Evolutionary conservation across 2,329 filamentous ascomycete genomes (phyloP), one percentile per base, ranked within the genome.

Genomic region (Furcasterigmium sp.): DNA sequence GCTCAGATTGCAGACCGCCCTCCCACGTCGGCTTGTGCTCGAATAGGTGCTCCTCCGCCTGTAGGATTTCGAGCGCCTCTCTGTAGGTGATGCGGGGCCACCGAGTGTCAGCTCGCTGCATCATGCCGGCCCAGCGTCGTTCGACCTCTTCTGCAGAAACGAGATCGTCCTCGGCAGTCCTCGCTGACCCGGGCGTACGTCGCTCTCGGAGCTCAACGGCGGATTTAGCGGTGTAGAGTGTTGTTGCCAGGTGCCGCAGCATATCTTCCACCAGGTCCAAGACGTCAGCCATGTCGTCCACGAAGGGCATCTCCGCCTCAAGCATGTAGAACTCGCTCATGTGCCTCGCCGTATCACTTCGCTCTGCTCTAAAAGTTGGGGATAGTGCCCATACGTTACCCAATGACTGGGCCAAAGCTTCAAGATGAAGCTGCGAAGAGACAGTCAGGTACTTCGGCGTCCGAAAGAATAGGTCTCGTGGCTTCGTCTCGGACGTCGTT

Each of bases 311-410:
- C 63, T 98, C 93, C 14, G 84, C 91, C 65, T 98, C 93, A 3
- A 98, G 78, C 93, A 98, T 97, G 67, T 97, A 97, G 57, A 98
- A 97, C 59, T 98, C 93, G 68, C 89, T 95, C 48, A 98, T 72
- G 65, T 98, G 93, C 21, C 93, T 82, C 6, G 90, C 84, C 0
- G 93, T 97, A 58, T 97, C 91, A 64, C 90, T 96, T 59, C 83
- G 84, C 63, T 96, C 93, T 4, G 93, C 93, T 29, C 93, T 82
- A 59, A 98, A 98, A 0, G 90, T 94, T 3, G 93, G 93, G 5
- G 91, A 93, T 10, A 98, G 68, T 2, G 91, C 87, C 91, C 93
- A 98, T 8, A 97, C 93, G 54, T 86, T 88, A 30, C 88, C 88
- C 23, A 96, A 76, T 17, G 91, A 84, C 55, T 95, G 90, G 0